Evolutionary conservation across 495 filamentous ascomycete genomes (phyloP).

Genomic region (Chlorociboria aeruginascens): DNA sequence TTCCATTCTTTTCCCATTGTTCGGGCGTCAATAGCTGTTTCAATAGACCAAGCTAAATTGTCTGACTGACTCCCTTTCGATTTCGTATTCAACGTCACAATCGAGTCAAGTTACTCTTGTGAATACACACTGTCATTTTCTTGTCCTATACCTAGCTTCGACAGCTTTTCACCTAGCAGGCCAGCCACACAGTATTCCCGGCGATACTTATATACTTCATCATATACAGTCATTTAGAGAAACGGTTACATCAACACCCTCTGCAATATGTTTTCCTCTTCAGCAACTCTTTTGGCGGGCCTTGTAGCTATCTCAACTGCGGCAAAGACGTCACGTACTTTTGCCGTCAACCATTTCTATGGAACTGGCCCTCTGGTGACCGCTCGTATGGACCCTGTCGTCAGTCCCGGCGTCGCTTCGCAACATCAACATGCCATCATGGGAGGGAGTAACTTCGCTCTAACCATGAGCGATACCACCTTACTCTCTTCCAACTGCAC

Average conservation of each 20-base stretch:
- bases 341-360: slow-evolving; percentile 21
- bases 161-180: slow-evolving; percentile 5
- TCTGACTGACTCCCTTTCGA: too few species aligned
- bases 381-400: slow-evolving; percentile 56
- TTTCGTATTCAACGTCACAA: not conserved
- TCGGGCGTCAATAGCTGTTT: not conserved
- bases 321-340: slow-evolving; percentile 8
- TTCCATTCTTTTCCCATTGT: too few species aligned
- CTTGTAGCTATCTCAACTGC: slow-evolving; percentile 12
- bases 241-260: not conserved
- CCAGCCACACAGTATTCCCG: slow-evolving; percentile 5
- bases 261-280: slow-evolving; percentile 15
- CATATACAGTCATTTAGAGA: not conserved
- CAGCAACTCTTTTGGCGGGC: slow-evolving; percentile 7
- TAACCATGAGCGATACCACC: slow-evolving; percentile 42
- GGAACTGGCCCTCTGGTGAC: slow-evolving; percentile 21
- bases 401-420: slow-evolving; percentile 41
- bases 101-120: slow-evolving; percentile 19
- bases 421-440: slow-evolving; percentile 56
- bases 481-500: slow-evolving; percentile 48
- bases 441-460: slow-evolving; percentile 54
- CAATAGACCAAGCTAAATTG: too few species aligned
- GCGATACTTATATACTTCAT: slow-evolving; percentile 7
- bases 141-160: slow-evolving; percentile 10
- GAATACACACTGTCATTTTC: not conserved